These are phyloP conservation scores for Phytophthora crassamura DNA, from an alignment of 352 stramenopile species.

Conservation along the genomic window DNA sequence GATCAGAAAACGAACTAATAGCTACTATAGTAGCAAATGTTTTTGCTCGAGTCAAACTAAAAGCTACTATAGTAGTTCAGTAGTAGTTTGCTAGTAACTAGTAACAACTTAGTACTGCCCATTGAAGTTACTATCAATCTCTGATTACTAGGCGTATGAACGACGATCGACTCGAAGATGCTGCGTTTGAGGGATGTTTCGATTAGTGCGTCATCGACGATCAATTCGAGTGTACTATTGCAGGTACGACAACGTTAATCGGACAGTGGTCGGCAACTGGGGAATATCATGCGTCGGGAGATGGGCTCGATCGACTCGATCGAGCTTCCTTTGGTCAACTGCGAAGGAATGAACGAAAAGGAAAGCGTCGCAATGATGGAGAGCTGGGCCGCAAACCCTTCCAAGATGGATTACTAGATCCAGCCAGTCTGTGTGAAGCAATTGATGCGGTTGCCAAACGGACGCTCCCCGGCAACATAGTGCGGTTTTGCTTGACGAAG, in stretches of 20 bases:
- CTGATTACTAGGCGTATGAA: constrained; percentile 16
- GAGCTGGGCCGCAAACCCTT: constrained; percentile 13
- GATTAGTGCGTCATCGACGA: constrained; percentile 7
- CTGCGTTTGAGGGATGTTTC: constrained; percentile 22
- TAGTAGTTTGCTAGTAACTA: no score
- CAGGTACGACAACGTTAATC: constrained; percentile 10
- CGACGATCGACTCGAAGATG: constrained; percentile 22
- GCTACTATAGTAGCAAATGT: no score
- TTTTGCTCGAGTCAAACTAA: no score
- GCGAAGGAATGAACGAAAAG: not conserved
- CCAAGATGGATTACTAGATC: constrained; percentile 32
- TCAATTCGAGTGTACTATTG: not conserved
- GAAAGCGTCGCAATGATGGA: constrained; percentile 20
- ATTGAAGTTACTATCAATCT: no score
- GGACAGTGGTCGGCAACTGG: not conserved
- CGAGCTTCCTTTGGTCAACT: not conserved
- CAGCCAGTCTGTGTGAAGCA: constrained; percentile 23
- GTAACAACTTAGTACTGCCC: no score
- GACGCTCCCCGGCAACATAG: constrained; percentile 3
- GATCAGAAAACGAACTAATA: no score
- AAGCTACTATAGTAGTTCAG: no score
- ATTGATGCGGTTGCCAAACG: constrained; percentile 27
- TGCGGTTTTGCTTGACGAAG: constrained; percentile 35
- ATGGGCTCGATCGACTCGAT: not conserved
- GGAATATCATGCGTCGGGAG: not conserved